Evolutionary conservation across 768 basidiomycete species (phyloP), one percentile per base, ranked within the genome.

Genomic region (Serpula lacrymans): DNA sequence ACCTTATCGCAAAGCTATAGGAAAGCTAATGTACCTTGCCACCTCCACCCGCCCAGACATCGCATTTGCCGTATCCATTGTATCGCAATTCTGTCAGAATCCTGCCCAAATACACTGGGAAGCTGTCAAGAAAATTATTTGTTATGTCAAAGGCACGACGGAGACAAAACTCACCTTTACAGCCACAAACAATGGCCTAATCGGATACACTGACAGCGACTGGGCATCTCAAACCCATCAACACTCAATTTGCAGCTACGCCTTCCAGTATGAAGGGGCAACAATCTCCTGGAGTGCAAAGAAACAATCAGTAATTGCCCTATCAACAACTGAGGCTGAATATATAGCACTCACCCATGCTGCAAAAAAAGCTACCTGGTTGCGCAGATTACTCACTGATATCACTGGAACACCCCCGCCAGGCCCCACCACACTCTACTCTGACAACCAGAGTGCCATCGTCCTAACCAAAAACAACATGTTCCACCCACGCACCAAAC

Each of bases 11-110:
- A n/a, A n/a, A n/a, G n/a, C n/a, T n/a, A n/a, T n/a, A n/a, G n/a
- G n/a, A n/a, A n/a, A n/a, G n/a, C n/a, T n/a, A n/a, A n/a, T n/a
- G n/a, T n/a, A n/a, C n/a, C n/a, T n/a, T n/a, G n/a, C n/a, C n/a
- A n/a, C n/a, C n/a, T n/a, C n/a, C n/a, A n/a, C n/a, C n/a, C 54
- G 62, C 2, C 69, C 69, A 1, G 67, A 74, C 44, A 71, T 74
- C 30, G 48, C 64, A 1, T 68, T 55, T 41, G 54, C 67, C 1
- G 63, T 69, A 5, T 43, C 51, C 2, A 42, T 45, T 1, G 46
- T 74, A 0, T 46, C 56, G 5, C 65, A 62, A 18, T 72, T 64
- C 50, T 46, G 53, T 8, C 28, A 41, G 1, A 63, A 67, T 40
- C 69, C 68, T 0, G 49, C 48, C 6, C 25, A 28, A 1, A 39